Conservation (phyloP, 202 grass and related monocot genomes). For the Brachypodium distachyon region DNA sequence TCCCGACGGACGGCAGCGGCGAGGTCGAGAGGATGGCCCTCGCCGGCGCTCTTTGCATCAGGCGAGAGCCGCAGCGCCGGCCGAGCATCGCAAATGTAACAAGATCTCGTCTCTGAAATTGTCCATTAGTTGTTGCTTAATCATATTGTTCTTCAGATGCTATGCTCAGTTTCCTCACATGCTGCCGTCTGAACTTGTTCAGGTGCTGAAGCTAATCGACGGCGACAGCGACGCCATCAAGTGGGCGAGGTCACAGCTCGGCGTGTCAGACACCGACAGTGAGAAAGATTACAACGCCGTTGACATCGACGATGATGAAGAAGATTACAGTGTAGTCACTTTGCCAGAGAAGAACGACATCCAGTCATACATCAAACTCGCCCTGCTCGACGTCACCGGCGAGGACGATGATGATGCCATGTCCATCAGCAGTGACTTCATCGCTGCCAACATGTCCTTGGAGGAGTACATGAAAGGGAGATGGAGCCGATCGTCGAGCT, state of each 20-base stretch:
- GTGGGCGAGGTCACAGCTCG: constrained; percentile 40
- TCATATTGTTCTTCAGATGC: not conserved
- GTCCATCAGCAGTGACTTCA: constrained; percentile 50
- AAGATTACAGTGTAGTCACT: not conserved
- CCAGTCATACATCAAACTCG: constrained; percentile 77
- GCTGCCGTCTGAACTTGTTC: not conserved
- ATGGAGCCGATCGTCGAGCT: constrained; percentile 83
- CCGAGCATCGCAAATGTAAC: constrained; percentile 59
- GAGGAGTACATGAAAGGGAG: constrained; percentile 76
- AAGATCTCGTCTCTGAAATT: not conserved
- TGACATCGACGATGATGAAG: not conserved
- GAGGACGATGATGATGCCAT: constrained; percentile 40
- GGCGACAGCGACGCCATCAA: constrained; percentile 37
- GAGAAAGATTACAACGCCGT: not conserved
- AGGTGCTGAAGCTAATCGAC: constrained; percentile 62
- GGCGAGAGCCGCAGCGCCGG: constrained; percentile 39
- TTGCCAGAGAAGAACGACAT: constrained; percentile 39
- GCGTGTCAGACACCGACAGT: not conserved
- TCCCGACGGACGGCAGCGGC: not conserved
- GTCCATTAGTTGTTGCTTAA: not conserved
- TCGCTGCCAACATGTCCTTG: constrained; percentile 49
- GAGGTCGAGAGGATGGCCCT: constrained; percentile 60
- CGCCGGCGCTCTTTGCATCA: constrained; percentile 67
- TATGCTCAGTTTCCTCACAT: not conserved
- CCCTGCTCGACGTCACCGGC: constrained; percentile 44